A percentile compares a stretch with the other conserved stretches of the same genome.
These are phyloP conservation scores for Puya raimondii DNA, from an alignment of 176 grass and related monocot genomes.

Conservation along the genomic window DNA sequence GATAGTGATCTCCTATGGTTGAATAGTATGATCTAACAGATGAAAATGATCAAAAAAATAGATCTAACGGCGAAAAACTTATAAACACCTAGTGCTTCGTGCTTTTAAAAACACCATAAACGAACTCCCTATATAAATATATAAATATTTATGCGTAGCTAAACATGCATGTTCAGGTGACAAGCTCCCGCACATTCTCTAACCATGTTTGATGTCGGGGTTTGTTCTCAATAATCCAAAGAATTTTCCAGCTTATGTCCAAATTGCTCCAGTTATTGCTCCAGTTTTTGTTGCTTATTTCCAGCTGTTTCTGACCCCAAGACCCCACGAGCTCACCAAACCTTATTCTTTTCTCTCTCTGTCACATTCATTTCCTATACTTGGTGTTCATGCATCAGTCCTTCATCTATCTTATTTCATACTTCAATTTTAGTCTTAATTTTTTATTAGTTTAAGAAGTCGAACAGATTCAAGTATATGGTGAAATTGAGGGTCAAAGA, in stretches of 20 bases:
- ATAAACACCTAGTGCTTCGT: too few species aligned
- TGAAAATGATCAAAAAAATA: too few species aligned
- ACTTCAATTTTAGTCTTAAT: too few species aligned
- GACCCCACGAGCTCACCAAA: slow-evolving; percentile 29
- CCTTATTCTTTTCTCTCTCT: slow-evolving; percentile 27
- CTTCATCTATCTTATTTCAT: too few species aligned
- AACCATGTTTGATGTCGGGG: slow-evolving; percentile 74
- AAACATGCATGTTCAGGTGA: slow-evolving; percentile 34
- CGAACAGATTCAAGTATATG: too few species aligned
- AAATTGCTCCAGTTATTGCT: slow-evolving; percentile 35
- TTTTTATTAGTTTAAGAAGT: too few species aligned
- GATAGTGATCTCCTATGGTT: too few species aligned
- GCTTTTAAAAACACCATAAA: too few species aligned
- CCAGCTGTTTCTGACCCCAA: slow-evolving; percentile 50
- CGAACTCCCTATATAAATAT: slow-evolving; percentile 31
- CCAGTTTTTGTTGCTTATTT: slow-evolving; percentile 9
- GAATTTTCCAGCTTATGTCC: slow-evolving; percentile 63
- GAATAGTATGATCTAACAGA: too few species aligned
- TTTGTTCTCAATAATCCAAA: slow-evolving; percentile 55
- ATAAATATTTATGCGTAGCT: slow-evolving; percentile 22
- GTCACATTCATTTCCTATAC: slow-evolving; percentile 13
- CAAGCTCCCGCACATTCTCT: slow-evolving; percentile 36
- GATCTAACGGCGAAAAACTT: too few species aligned
- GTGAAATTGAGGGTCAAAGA: too few species aligned
- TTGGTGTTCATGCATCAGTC: slow-evolving; percentile 19